Evolutionary conservation across 1,139 yeast genomes (phyloP).

Genomic region (Yamadazyma mexicana): DNA sequence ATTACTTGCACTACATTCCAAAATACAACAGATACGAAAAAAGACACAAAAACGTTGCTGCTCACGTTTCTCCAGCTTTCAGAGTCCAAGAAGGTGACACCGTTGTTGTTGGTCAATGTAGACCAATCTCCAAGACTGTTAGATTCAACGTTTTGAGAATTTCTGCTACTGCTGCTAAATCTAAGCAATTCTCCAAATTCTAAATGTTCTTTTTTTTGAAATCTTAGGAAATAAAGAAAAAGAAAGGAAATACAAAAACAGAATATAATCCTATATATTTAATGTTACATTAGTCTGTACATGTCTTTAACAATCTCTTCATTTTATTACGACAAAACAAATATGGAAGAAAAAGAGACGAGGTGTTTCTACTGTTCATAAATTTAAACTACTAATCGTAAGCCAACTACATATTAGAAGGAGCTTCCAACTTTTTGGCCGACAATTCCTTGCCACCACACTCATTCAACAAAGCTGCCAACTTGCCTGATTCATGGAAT

Average conservation of each 20-base stretch:
- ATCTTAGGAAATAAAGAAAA: no score
- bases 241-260: slow-evolving; percentile 6
- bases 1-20: slow-evolving; percentile 99
- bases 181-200: slow-evolving; percentile 96
- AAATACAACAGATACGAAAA: slow-evolving; percentile 99
- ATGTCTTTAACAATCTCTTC: neutral
- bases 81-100: slow-evolving; percentile 99
- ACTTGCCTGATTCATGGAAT: slow-evolving; percentile 56
- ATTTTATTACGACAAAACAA: neutral
- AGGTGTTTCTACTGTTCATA: no score
- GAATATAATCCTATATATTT: slow-evolving; percentile 12
- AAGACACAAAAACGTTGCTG: slow-evolving; percentile 99
- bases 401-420: slow-evolving; percentile 48
- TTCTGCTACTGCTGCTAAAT: slow-evolving; percentile 82
- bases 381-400: no score
- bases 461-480: slow-evolving; percentile 46
- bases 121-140: slow-evolving; percentile 99
- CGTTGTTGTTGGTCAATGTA: slow-evolving; percentile 99
- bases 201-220: slow-evolving; percentile 39
- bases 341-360: neutral
- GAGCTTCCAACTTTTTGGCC: slow-evolving; percentile 55
- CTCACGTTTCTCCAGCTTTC: slow-evolving; percentile 99
- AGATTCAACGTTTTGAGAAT: slow-evolving; percentile 99
- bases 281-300: slow-evolving; percentile 21
- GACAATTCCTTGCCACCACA: slow-evolving; percentile 67